Evolutionary conservation across 1,139 yeast genomes (phyloP).

Genomic region (Nakaseomyces uthaithaninus): DNA sequence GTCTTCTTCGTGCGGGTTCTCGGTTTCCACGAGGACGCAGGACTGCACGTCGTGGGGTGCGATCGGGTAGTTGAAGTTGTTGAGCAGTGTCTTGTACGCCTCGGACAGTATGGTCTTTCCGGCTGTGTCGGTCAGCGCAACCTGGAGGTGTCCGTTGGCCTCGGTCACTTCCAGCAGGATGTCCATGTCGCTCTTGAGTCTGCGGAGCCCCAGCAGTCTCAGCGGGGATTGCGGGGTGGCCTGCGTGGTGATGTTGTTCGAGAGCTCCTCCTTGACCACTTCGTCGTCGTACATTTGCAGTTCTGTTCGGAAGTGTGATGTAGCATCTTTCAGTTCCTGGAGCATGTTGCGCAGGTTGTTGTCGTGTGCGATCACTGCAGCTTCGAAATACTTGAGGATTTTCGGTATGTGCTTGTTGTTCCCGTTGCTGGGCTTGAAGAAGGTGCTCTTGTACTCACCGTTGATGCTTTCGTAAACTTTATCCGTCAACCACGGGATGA

Average conservation of each 20-base stretch:
- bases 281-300: neutral
- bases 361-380: neutral
- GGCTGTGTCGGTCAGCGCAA: neutral
- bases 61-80: neutral
- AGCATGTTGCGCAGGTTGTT: neutral
- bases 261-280: neutral
- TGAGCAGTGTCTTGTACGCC: neutral
- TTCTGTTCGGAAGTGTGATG: neutral
- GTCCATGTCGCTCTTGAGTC: neutral
- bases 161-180: slow-evolving; percentile 1
- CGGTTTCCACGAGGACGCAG: neutral
- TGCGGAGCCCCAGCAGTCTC: neutral
- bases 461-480: slow-evolving; percentile 16
- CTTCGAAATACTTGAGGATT: slow-evolving; percentile 1
- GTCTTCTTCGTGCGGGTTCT: slow-evolving; percentile 1
- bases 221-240: neutral
- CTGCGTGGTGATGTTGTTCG: no score
- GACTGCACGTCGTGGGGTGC: neutral
- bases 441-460: slow-evolving; percentile 19
- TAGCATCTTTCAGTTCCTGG: neutral
- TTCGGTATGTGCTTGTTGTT: neutral
- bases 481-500: slow-evolving; percentile 21
- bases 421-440: slow-evolving; percentile 2
- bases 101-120: neutral
- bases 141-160: neutral